phyloP scores from a whole-genome alignment of 345 rosid species.

The Boechera retrofracta region DNA sequence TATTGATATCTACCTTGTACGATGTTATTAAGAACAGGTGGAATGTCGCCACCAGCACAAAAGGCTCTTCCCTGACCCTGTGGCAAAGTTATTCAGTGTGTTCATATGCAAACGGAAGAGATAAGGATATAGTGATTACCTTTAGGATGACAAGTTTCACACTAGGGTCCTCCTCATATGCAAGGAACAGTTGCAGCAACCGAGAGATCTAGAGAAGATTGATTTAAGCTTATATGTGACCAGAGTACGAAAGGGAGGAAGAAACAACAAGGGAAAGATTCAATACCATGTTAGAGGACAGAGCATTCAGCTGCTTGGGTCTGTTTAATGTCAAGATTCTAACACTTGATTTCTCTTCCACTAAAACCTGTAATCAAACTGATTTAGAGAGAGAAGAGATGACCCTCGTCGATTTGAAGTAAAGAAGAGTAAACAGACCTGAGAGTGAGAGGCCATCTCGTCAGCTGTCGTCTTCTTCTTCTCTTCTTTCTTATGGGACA shows the following conservation, averaged over 20 bases:
- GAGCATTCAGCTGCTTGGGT: constrained; percentile 77
- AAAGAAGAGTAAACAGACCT: constrained; percentile 5
- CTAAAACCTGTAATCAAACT: constrained; percentile 56
- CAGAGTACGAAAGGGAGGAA: not conserved
- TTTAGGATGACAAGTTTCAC: constrained; percentile 73
- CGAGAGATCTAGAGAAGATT: constrained; percentile 54
- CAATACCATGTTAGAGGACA: constrained; percentile 62
- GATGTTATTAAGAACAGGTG: constrained; percentile 58
- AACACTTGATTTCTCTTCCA: constrained; percentile 56
- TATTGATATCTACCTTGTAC: not conserved
- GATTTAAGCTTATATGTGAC: constrained; percentile 11
- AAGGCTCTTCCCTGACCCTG: constrained; percentile 84
- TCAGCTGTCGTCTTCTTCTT: not conserved
- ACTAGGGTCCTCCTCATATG: constrained; percentile 60
- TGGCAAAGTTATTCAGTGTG: too few relatives aligned
- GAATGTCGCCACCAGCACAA: constrained; percentile 85
- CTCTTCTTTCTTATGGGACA: not conserved
- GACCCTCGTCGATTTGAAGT: not conserved
- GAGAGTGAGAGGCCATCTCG: constrained; percentile 26
- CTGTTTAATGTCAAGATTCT: constrained; percentile 70
- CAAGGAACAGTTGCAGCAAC: constrained; percentile 61
- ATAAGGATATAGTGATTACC: too few relatives aligned
- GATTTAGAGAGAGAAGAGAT: not conserved
- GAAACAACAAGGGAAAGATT: not conserved
- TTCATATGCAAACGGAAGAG: too few relatives aligned